Conservation (phyloP, 2,329 filamentous ascomycete genomes). For the Emericellopsis atlantica region DNA sequence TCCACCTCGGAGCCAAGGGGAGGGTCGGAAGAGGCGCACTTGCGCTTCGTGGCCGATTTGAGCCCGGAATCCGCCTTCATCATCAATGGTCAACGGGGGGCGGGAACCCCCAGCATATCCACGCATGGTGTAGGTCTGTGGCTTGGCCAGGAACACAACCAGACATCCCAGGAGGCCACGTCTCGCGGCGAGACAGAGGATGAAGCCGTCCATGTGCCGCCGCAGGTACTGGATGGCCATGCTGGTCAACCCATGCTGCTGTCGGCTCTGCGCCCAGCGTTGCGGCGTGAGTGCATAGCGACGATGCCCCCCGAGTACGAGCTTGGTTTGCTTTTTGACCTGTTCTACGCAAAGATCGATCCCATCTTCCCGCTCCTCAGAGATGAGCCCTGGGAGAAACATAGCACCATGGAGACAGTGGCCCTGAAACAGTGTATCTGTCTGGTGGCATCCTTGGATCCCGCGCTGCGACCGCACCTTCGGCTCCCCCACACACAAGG, state of each 20-base stretch:
- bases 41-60: constrained; percentile 10
- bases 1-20: neutral
- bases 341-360: constrained; percentile 9
- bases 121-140: constrained; percentile 8
- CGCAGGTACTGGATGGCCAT: constrained; percentile 4
- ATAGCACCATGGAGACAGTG: constrained; percentile 5
- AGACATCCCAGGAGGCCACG: neutral
- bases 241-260: constrained; percentile 4
- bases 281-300: constrained; percentile 6
- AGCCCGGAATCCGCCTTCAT: constrained; percentile 11
- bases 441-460: constrained; percentile 8
- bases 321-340: constrained; percentile 4
- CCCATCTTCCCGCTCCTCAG: constrained; percentile 9
- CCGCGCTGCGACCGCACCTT: constrained; percentile 6
- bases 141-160: constrained; percentile 5
- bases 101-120: constrained; percentile 3
- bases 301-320: constrained; percentile 6
- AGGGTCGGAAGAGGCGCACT: constrained; percentile 3
- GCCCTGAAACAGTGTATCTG: constrained; percentile 10
- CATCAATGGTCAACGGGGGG: constrained; percentile 4
- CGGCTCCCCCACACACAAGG: constrained; percentile 3
- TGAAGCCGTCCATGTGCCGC: constrained; percentile 3
- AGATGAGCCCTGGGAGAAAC: constrained; percentile 8
- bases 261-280: constrained; percentile 5
- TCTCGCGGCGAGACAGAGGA: neutral